Base-by-base conservation (phyloP, 176 grass and related monocot genomes). In the Paspalum notatum region DNA sequence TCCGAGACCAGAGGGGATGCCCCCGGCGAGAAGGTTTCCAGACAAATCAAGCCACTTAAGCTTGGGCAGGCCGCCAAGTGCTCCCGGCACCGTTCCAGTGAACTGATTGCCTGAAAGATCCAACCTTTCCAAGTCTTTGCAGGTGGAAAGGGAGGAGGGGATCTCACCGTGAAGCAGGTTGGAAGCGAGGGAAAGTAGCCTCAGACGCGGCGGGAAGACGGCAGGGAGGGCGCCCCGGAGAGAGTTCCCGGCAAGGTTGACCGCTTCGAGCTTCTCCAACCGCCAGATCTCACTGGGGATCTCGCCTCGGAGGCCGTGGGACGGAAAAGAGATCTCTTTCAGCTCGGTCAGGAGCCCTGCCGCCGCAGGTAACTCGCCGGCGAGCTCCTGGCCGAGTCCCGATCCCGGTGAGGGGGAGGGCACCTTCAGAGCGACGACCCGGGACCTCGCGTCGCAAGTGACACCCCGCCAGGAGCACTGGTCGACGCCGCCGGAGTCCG, bases 221-320 rank as follows among this genome's bases (percentile, higher is more conserved):
- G 61, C 11, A 62, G 94, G 94, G 43, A 97, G 85, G 53, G 78
- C 83, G 50, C 94, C 89, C 6, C 48, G 82, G 38, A 97, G 76
- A 14, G 81, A 94, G 79, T 90, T 97, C 11, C 88, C 87, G 16
- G 83, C 83, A 25, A 97, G 87, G 90, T 90, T 88, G 77, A 97
- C 61, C 58, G 80, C 66, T 74, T 87, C 76, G 25, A 97, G 89
- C 58, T 86, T 91, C 75, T 90, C 85, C 77, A 97, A 50, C 58
- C 62, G 61, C 94, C 91, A 97, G 91, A 97, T 91, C 91, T 88
- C 89, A 25, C 65, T 74, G 12, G 91, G 94, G 83, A 97, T 90
- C 89, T 86, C 89, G 17, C 91, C 89, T 43, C 82, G 64, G 62
- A 97, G 90, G 73, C 75, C 80, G 24, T 74, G 44, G 40, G 78